phyloP scores from a whole-genome alignment of 1,284 basidiomycete species.

The Heliocybe sulcata region DNA sequence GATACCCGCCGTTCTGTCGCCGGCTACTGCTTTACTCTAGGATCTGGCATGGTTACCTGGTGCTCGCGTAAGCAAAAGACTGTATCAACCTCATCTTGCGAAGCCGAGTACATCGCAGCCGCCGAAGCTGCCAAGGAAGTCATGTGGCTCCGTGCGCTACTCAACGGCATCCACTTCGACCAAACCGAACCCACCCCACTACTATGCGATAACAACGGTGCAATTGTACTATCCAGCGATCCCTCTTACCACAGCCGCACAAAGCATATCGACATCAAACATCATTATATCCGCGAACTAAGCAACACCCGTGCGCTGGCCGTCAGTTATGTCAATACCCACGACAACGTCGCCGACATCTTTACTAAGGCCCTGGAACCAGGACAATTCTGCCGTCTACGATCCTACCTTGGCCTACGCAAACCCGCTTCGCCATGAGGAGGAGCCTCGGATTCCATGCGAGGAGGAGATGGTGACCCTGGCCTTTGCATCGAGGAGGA shows the following conservation, averaged over 20 bases:
- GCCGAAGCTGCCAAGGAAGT: slow-evolving; percentile 19
- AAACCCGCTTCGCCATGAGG: too few species aligned
- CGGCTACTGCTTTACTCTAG: slow-evolving; percentile 26
- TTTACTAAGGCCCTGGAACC: slow-evolving; percentile 29
- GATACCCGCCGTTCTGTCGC: slow-evolving; percentile 25
- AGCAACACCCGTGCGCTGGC: slow-evolving; percentile 16
- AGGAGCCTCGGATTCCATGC: too few species aligned
- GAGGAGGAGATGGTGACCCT: too few species aligned
- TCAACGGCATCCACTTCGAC: slow-evolving; percentile 14
- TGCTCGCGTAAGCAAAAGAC: slow-evolving; percentile 26
- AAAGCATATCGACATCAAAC: slow-evolving; percentile 22
- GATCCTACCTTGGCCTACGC: not conserved
- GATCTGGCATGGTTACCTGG: slow-evolving; percentile 28
- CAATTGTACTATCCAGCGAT: slow-evolving; percentile 15
- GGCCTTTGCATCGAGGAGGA: too few species aligned
- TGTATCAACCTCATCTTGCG: slow-evolving; percentile 26
- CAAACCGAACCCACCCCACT: slow-evolving; percentile 10
- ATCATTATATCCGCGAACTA: slow-evolving; percentile 18
- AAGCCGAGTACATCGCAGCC: slow-evolving; percentile 34
- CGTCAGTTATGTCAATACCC: slow-evolving; percentile 19
- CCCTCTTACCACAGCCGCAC: slow-evolving; percentile 11
- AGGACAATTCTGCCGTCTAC: not conserved
- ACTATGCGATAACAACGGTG: slow-evolving; percentile 18
- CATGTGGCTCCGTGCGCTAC: slow-evolving; percentile 18
- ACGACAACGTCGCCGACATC: slow-evolving; percentile 30